Evolutionary conservation across 352 stramenopile species (phyloP), one percentile per base, ranked within the genome.

Genomic region (Globisporangium apiculatum): DNA sequence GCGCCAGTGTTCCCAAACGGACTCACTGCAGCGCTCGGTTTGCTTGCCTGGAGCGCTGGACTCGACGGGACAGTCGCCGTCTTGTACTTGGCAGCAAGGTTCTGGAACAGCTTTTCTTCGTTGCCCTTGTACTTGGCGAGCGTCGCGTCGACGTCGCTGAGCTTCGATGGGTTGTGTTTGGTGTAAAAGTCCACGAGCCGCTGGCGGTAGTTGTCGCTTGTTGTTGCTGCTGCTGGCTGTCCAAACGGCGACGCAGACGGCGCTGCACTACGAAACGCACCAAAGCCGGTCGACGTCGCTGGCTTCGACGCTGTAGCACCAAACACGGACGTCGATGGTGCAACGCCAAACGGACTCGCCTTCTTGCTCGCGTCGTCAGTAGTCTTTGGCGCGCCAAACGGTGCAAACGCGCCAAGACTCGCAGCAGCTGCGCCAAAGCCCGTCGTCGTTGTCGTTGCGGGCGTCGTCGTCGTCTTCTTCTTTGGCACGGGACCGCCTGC

Each of bases 91-190:
- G 51, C 53, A 40, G 72, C 66, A 38, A 94, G 51, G 55, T 78
- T 88, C 60, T 83, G 66, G 60, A 94, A 91, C 24, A 94, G 68
- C 49, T 90, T 80, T 37, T 79, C 80, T 69, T 92, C 80, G 36
- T 87, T 84, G 35, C 84, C 84, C 52, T 90, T 90, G 68, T 97
- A 98, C 69, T 96, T 97, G 43, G 75, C 62, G 9, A 98, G 74
- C 38, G 86, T 97, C 31, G 78, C 57, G 60, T 97, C 92, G 17
- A 97, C 84, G 31, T 86, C 86, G 31, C 66, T 66, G 14, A 98
- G 64, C 66, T 97, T 97, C 15, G 67, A 73, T 6, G 88, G 88
- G 63, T 98, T 98, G 68, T 97, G 71, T 56, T 96, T 85, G 46
- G 88, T 68, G 70, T 98, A 98, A 62, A 98, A 98, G 31, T 83